A percentile compares a stretch with the other conserved stretches of the same genome.
Evolutionary conservation across 345 rosid genomes (phyloP).

Genomic region (Acer campestre): DNA sequence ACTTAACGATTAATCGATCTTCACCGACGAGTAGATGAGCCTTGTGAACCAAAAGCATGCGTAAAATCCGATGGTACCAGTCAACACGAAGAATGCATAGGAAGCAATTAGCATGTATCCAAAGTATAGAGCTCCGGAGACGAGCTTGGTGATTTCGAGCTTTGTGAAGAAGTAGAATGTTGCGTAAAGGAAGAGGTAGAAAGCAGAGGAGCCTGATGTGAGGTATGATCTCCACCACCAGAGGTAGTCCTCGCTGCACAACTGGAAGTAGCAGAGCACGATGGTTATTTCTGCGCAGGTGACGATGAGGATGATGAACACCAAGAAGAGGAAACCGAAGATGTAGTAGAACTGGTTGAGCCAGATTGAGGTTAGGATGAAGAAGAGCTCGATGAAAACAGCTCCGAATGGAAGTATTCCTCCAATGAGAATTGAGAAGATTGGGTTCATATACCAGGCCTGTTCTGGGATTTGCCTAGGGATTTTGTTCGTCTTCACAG

Average conservation of each 20-base stretch:
- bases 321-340: conserved; percentile 82
- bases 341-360: conserved; percentile 89
- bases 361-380: conserved; percentile 89
- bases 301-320: conserved; percentile 63
- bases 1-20: conserved; percentile 53
- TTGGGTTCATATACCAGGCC: conserved; percentile 85
- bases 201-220: conserved; percentile 76
- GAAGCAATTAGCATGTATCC: conserved; percentile 83
- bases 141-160: conserved; percentile 75
- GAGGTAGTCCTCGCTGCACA: conserved; percentile 80
- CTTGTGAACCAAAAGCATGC: conserved; percentile 87
- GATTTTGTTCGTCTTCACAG: conserved; percentile 80
- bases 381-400: conserved; percentile 82
- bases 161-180: conserved; percentile 85
- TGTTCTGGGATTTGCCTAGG: conserved; percentile 87
- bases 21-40: conserved; percentile 83
- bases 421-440: conserved; percentile 73
- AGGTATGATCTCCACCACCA: conserved; percentile 98
- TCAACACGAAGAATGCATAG: conserved; percentile 67
- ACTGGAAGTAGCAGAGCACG: conserved; percentile 83
- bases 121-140: conserved; percentile 65
- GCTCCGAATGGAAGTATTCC: conserved; percentile 86
- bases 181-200: conserved; percentile 72
- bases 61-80: conserved; percentile 74
- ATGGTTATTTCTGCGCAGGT: conserved; percentile 77